Evolutionary conservation across 2,329 filamentous ascomycete species (phyloP), one percentile per base, ranked within the genome.

Genomic region (Calonectria pseudoreteaudii): DNA sequence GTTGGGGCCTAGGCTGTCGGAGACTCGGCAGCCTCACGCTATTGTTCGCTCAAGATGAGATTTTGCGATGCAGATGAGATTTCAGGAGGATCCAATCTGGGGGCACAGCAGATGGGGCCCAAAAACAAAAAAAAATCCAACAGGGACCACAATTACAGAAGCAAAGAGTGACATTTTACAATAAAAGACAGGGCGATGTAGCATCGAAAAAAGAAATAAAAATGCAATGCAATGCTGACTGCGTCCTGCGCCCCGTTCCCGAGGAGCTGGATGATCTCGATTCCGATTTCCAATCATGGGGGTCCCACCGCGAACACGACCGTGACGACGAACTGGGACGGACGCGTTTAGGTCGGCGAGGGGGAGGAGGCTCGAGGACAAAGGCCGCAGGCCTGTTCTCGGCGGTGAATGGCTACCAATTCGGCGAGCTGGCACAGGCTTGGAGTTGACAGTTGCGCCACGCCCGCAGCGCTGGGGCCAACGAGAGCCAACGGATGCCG

Each of bases 401-500:
- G 41, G 67, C 58, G 44, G 20, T 73, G 71, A 73, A 34, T 73
- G 71, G 71, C 44, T 60, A 26, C 28, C 28, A 5, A 13, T 4
- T 20, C 36, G 34, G 36, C 30, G 65, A 41, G 56, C 65, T 47
- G 66, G 47, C 31, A 49, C 30, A 71, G 36, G 66, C 60, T 56
- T 68, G 34, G 36, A 52, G 36, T 66, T 38, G 38, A 62, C 41
- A 60, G 34, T 56, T 18, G 68, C 70, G 70, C 70, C 66, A 68
- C 66, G 66, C 58, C 71, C 71, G 60, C 44, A 66, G 36, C 23
- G 66, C 66, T 52, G 71, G 71, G 66, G 66, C 71, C 66, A 66
- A 62, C 71, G 66, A 73, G 66, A 73, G 66, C 71, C 71, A 73
- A 56, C 36, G 11, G 71, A 73, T 70, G 66, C 38, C 41, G 10